phyloP scores from a whole-genome alignment of 768 basidiomycete genomes.

The Filobasidium floriforme region DNA sequence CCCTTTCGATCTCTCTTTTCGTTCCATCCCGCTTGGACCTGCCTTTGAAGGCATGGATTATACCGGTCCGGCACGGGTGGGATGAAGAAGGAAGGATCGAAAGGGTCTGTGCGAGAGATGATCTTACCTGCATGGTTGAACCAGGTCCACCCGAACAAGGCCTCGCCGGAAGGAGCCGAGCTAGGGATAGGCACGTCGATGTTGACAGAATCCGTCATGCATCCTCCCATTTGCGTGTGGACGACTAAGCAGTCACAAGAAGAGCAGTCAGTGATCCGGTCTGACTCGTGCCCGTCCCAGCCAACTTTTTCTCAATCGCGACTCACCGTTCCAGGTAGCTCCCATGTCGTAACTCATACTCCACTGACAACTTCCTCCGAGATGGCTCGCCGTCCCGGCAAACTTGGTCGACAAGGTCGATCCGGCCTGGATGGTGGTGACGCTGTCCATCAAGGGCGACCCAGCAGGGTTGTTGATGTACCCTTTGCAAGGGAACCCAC shows the following conservation, averaged over 20 bases:
- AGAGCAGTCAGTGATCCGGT: background rate
- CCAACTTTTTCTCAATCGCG: background rate
- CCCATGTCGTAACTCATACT: slow-evolving; percentile 47
- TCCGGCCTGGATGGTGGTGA: slow-evolving; percentile 42
- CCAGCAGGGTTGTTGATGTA: slow-evolving; percentile 32
- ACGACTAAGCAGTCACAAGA: slow-evolving; percentile 31
- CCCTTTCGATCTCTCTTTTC: no score
- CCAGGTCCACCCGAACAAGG: slow-evolving; percentile 47
- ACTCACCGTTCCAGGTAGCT: slow-evolving; percentile 38
- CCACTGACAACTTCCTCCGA: slow-evolving; percentile 47
- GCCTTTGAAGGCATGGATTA: background rate
- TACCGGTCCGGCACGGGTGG: no score
- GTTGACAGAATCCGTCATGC: slow-evolving; percentile 31
- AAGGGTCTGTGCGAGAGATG: background rate
- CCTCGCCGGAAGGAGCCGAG: slow-evolving; percentile 39
- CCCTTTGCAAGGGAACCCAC: slow-evolving; percentile 45
- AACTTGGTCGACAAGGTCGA: slow-evolving; percentile 34
- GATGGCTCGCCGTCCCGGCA: slow-evolving; percentile 42
- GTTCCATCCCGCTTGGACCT: no score
- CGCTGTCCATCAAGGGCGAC: slow-evolving; percentile 33
- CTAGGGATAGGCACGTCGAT: slow-evolving; percentile 42
- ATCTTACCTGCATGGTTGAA: slow-evolving; percentile 44
- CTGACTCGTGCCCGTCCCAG: background rate
- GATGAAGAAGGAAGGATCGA: no score
- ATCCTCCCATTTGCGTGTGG: slow-evolving; percentile 43